Evolutionary conservation across 2,329 filamentous ascomycete genomes (phyloP).

Genomic region (Tolypocladium capitatum): DNA sequence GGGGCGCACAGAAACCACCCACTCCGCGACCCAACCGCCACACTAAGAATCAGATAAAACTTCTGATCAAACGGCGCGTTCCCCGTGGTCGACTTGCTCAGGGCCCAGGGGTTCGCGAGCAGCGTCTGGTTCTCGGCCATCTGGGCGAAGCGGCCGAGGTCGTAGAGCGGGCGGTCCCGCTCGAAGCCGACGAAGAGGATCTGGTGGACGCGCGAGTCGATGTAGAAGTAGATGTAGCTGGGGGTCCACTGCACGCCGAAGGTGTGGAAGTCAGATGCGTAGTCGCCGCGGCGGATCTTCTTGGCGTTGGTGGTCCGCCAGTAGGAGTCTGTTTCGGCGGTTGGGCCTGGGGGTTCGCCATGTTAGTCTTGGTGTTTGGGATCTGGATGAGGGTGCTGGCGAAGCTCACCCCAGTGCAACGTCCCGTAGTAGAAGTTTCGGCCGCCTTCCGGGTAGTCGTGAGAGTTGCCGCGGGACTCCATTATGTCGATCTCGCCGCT

Average conservation of each 20-base stretch:
- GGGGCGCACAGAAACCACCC: conserved; percentile 30
- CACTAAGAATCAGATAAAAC: conserved; percentile 38
- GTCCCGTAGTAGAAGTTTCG: conserved; percentile 28
- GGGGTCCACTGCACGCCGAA: conserved; percentile 40
- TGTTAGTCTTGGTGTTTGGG: neutral
- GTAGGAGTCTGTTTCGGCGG: conserved; percentile 16
- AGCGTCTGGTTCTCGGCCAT: conserved; percentile 27
- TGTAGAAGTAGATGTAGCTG: conserved; percentile 39
- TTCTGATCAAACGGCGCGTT: conserved; percentile 38
- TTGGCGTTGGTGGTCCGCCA: conserved; percentile 20
- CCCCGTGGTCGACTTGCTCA: conserved; percentile 18
- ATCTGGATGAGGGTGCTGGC: too few species aligned
- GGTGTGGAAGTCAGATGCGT: conserved; percentile 31
- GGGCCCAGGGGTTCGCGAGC: conserved; percentile 29
- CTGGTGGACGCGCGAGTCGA: conserved; percentile 29
- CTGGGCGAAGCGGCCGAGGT: conserved; percentile 27
- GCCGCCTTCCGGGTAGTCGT: conserved; percentile 27
- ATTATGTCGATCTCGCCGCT: conserved; percentile 42
- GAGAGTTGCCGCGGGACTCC: conserved; percentile 27
- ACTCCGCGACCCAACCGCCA: conserved; percentile 34
- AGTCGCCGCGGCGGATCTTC: conserved; percentile 22
- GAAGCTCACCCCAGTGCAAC: conserved; percentile 31
- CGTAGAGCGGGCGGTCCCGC: conserved; percentile 21
- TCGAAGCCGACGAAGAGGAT: conserved; percentile 24
- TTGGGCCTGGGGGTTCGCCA: conserved; percentile 7